Conservation (phyloP, 2,329 filamentous ascomycete species). For the Pseudogymnoascus sp. region DNA sequence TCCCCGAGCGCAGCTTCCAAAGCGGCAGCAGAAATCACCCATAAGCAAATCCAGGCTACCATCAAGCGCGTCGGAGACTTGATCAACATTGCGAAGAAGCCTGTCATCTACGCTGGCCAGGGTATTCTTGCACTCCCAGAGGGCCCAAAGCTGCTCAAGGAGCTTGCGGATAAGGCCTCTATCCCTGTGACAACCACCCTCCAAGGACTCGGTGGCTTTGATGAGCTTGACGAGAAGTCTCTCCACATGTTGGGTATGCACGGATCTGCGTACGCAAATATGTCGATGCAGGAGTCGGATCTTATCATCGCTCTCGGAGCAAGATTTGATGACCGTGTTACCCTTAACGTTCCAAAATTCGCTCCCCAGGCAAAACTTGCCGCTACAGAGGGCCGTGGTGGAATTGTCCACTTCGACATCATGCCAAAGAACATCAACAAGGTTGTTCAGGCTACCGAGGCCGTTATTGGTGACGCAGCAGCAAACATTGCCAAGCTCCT, state of each 20-base stretch:
- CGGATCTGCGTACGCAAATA: constrained; percentile 92
- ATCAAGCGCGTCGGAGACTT: constrained; percentile 73
- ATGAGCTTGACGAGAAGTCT: constrained; percentile 89
- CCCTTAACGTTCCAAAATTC: constrained; percentile 72
- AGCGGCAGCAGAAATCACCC: constrained; percentile 66
- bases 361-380: constrained; percentile 82
- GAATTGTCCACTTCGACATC: constrained; percentile 96
- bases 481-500: constrained; percentile 70
- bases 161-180: constrained; percentile 80
- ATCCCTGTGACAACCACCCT: constrained; percentile 96
- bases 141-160: constrained; percentile 71
- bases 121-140: constrained; percentile 76
- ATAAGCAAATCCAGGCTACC: constrained; percentile 64
- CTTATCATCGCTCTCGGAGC: constrained; percentile 90
- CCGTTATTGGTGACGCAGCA: constrained; percentile 86
- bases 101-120: constrained; percentile 89
- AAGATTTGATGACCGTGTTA: constrained; percentile 95
- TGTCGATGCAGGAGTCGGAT: constrained; percentile 95
- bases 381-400: constrained; percentile 76
- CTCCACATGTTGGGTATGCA: constrained; percentile 99
- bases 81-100: constrained; percentile 85
- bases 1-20: constrained; percentile 81
- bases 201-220: constrained; percentile 84
- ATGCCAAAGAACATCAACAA: constrained; percentile 99
- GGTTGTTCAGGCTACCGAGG: constrained; percentile 92